Conservation (phyloP, 1,284 basidiomycete genomes). For the Volvariella volvacea region DNA sequence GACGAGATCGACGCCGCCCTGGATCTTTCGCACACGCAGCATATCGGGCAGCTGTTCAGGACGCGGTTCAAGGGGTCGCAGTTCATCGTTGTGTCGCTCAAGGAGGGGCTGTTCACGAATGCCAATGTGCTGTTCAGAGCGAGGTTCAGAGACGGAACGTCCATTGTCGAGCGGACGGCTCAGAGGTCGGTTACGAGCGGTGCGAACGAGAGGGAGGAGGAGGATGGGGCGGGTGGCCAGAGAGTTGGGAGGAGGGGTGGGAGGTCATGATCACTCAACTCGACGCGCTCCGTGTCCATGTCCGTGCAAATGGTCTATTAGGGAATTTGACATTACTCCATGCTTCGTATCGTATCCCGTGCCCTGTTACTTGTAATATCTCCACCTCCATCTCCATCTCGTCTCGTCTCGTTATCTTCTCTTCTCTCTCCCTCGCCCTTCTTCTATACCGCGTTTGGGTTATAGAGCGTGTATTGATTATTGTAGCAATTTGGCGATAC, state of each 20-base stretch:
- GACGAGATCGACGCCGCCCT: constrained; percentile 98
- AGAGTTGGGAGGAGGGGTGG: constrained; percentile 18
- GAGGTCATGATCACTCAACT: not conserved
- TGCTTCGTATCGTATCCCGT: too few species aligned
- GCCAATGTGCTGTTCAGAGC: constrained; percentile 96
- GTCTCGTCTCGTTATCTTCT: too few species aligned
- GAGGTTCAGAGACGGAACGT: constrained; percentile 88
- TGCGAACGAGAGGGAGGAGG: constrained; percentile 26
- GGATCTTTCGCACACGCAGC: constrained; percentile 93
- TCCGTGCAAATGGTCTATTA: too few species aligned
- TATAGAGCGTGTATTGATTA: constrained; percentile 10
- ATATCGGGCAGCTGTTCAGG: constrained; percentile 94
- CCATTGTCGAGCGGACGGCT: constrained; percentile 77
- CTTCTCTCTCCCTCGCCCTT: not conserved
- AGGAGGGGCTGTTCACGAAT: constrained; percentile 97
- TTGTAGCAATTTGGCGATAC: constrained; percentile 42
- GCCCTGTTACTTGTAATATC: too few species aligned
- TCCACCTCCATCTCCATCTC: too few species aligned
- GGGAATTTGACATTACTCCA: too few species aligned
- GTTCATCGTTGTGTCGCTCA: constrained; percentile 96
- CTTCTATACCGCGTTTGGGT: not conserved
- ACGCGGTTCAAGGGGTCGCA: constrained; percentile 97
- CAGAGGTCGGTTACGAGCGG: too few species aligned
- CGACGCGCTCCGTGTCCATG: too few species aligned
- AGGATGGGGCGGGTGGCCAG: constrained; percentile 21